These are phyloP conservation scores for Saturnispora besseyi DNA, from an alignment of 805 yeast species.

Conservation along the genomic window DNA sequence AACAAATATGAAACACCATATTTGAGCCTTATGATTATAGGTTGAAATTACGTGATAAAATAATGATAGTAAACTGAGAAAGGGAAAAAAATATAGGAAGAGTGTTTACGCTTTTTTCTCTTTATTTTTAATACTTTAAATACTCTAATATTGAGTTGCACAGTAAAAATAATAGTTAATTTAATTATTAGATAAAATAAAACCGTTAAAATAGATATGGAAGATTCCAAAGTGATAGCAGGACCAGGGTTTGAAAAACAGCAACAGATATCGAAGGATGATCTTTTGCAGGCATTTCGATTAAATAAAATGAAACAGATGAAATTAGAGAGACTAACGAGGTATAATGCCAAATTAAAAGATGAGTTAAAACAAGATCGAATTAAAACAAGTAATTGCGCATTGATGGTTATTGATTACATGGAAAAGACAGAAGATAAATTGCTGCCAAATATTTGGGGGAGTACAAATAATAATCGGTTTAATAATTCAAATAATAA, in stretches of 20 bases:
- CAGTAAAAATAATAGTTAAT: no score
- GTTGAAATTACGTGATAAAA: not conserved
- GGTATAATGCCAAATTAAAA: conserved; percentile 45
- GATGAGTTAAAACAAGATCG: conserved; percentile 46
- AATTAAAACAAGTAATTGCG: conserved; percentile 56
- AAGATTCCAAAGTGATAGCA: not conserved
- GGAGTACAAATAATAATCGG: conserved; percentile 8
- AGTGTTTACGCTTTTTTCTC: no score
- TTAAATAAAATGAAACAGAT: conserved; percentile 36
- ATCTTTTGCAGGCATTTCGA: conserved; percentile 28
- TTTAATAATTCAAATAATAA: not conserved
- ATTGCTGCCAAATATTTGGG: conserved; percentile 39
- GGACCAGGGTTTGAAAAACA: not conserved
- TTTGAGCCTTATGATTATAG: not conserved
- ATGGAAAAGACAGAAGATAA: conserved; percentile 38
- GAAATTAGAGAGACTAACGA: conserved; percentile 52
- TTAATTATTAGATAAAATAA: no score
- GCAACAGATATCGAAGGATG: conserved; percentile 3
- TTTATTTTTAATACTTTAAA: no score
- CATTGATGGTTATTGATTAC: conserved; percentile 36
- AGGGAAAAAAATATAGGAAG: no score
- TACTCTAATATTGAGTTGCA: no score
- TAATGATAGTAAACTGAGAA: not conserved
- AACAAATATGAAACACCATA: conserved; percentile 4
- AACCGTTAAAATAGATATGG: not conserved